Evolutionary conservation across 2,329 filamentous ascomycete species (phyloP).

Genomic region (Sarocladium oryzae): DNA sequence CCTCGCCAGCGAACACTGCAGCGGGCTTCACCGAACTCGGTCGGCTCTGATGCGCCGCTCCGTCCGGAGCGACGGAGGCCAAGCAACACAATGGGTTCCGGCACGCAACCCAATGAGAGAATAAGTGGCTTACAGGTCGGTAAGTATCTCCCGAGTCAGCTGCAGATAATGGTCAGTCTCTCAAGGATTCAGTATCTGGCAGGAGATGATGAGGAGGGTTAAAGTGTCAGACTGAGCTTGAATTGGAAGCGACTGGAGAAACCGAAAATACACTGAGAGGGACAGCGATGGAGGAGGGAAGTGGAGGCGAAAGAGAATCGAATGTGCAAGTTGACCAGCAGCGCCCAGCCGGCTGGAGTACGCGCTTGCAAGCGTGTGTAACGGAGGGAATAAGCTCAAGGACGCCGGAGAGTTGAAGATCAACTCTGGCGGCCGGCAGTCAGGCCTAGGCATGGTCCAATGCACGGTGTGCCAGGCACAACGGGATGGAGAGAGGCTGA

Average conservation of each 20-base stretch:
- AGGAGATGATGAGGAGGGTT: slow-evolving; percentile 12
- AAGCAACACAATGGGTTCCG: not conserved
- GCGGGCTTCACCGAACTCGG: not conserved
- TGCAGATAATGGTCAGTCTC: slow-evolving; percentile 38
- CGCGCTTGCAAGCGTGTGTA: slow-evolving; percentile 7
- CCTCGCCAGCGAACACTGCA: too few species aligned
- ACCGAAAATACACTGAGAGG: not conserved
- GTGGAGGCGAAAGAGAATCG: not conserved
- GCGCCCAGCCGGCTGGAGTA: slow-evolving; percentile 5
- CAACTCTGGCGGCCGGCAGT: not conserved
- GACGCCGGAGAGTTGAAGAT: slow-evolving; percentile 3
- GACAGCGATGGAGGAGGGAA: not conserved
- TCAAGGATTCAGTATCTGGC: slow-evolving; percentile 30
- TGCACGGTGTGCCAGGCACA: not conserved
- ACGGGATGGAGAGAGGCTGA: slow-evolving; percentile 8
- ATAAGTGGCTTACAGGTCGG: slow-evolving; percentile 45
- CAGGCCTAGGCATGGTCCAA: slow-evolving; percentile 4
- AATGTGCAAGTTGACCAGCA: slow-evolving; percentile 19
- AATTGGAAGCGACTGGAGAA: not conserved
- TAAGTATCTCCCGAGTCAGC: slow-evolving; percentile 56
- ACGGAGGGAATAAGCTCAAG: slow-evolving; percentile 14
- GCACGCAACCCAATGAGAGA: slow-evolving; percentile 10
- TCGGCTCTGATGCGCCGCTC: too few species aligned
- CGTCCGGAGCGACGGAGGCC: too few species aligned
- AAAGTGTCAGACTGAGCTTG: not conserved